Conservation (phyloP, 768 basidiomycete genomes). For the Tulasnella sp. region DNA sequence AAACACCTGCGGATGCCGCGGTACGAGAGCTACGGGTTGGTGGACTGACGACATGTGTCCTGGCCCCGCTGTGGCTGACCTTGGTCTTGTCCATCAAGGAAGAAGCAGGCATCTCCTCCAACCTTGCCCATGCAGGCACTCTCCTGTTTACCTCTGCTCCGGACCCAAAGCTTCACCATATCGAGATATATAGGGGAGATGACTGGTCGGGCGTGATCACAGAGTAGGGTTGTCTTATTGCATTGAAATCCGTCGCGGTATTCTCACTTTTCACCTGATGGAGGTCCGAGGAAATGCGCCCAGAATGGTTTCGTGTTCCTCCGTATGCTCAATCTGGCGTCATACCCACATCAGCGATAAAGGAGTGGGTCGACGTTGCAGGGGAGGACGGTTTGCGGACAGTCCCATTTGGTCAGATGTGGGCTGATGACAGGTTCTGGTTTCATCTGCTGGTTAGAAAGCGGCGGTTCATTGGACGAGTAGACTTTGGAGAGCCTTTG, state of each 20-base stretch:
- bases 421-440: conserved; percentile 66
- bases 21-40: conserved; percentile 49
- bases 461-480: conserved; percentile 46
- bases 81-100: conserved; percentile 55
- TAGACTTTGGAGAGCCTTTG: conserved; percentile 39
- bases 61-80: too few species aligned
- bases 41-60: conserved; percentile 51
- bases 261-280: background rate
- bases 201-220: conserved; percentile 55
- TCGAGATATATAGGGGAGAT: conserved; percentile 66
- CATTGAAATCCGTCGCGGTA: background rate
- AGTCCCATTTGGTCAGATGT: conserved; percentile 60
- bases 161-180: conserved; percentile 58
- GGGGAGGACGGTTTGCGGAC: conserved; percentile 23
- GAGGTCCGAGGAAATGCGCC: conserved; percentile 86
- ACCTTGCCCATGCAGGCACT: conserved; percentile 58
- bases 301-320: conserved; percentile 63
- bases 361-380: background rate
- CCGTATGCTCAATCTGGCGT: background rate
- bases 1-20: conserved; percentile 66
- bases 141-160: conserved; percentile 59
- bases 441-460: conserved; percentile 53
- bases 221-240: conserved; percentile 50
- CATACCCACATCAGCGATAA: background rate
- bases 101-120: conserved; percentile 71